phyloP scores from a whole-genome alignment of 345 rosid species.

The Aquilaria sinensis region DNA sequence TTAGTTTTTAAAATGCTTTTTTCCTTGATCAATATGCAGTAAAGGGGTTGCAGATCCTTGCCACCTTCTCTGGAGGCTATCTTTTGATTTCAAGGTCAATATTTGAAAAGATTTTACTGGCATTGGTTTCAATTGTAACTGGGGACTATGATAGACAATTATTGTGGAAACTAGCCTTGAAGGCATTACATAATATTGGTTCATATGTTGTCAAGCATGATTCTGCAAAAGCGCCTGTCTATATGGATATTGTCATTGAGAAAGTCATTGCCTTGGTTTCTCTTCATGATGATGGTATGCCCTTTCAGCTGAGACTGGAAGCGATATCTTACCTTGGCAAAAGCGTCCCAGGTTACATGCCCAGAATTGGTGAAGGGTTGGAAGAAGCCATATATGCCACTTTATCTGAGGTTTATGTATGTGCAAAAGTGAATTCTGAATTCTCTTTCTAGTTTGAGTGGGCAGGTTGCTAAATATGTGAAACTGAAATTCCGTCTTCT shows the following conservation, averaged over 20 bases:
- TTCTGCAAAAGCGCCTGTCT: conserved; percentile 47
- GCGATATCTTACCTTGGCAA: conserved; percentile 58
- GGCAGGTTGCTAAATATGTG: not conserved
- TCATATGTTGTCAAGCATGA: conserved; percentile 47
- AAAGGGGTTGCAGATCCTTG: conserved; percentile 74
- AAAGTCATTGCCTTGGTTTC: conserved; percentile 41
- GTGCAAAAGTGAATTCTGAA: conserved; percentile 17
- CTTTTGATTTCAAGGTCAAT: conserved; percentile 39
- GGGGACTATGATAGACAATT: conserved; percentile 32
- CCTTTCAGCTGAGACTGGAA: conserved; percentile 49
- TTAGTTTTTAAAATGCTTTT: conserved; percentile 1
- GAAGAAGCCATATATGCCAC: conserved; percentile 54
- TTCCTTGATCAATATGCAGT: conserved; percentile 42
- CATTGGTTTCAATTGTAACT: conserved; percentile 44
- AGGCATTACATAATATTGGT: conserved; percentile 68
- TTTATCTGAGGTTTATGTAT: conserved; percentile 56
- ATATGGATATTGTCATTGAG: conserved; percentile 52
- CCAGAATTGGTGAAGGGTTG: conserved; percentile 50
- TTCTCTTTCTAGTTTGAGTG: not conserved
- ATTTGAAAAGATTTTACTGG: conserved; percentile 59
- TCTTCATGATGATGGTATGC: conserved; percentile 39
- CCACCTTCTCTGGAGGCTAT: conserved; percentile 48
- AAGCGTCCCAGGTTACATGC: conserved; percentile 47
- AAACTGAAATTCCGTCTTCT: too few species aligned
- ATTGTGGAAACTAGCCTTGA: conserved; percentile 64